Base-by-base conservation (phyloP, 1,284 basidiomycete species). In the Pseudozyma sp. region DNA sequence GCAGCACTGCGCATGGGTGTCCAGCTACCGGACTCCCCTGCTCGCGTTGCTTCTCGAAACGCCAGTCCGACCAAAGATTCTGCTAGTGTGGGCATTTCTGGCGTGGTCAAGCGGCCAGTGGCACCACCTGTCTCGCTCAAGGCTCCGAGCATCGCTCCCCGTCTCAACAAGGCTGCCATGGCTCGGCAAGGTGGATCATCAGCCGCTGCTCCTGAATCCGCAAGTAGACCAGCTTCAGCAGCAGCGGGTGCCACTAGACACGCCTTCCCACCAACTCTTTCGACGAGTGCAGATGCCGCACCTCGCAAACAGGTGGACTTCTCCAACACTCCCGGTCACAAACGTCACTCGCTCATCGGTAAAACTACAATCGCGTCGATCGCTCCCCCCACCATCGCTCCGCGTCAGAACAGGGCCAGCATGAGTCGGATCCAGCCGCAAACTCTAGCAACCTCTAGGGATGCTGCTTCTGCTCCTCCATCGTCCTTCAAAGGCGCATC, bases 1-100 rank as follows among this genome's bases (percentile, higher is more conserved):
- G 92, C 93, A 0, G 89, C 91, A 0, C 47, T 66, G 33, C 51
- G 63, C 1, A 66, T 66, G 63, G 56, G 63, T 8, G 37, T 59
- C 1, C 24, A 37, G 14, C 52, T 66, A 4, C 40, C 55, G 0
- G 11, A 19, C 7, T 47, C 54, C 7, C 53, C 60, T 7, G 29
- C 48, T 8, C 57, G 70, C n/a, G 50, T 57, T 4, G 16, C 17
- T 4, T 55, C 54, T 29, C 50, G 39, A 17, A 39, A 4, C 47
- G 50, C 24, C 2, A 51, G 45, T 35, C 39, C 39, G 6, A 17
- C 33, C 40, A 53, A 53, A 29, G 40, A 57, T n/a, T 40, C 54
- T 19, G 47, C 51, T 16, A 58, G 50, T 5, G 39, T 75, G 2
- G 57, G 57, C 16, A 60, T 60, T n/a, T 60, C 57, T 1, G 50